Evolutionary conservation across 176 grass and related monocot genomes (phyloP).

Genomic region (Triticum urartu): DNA sequence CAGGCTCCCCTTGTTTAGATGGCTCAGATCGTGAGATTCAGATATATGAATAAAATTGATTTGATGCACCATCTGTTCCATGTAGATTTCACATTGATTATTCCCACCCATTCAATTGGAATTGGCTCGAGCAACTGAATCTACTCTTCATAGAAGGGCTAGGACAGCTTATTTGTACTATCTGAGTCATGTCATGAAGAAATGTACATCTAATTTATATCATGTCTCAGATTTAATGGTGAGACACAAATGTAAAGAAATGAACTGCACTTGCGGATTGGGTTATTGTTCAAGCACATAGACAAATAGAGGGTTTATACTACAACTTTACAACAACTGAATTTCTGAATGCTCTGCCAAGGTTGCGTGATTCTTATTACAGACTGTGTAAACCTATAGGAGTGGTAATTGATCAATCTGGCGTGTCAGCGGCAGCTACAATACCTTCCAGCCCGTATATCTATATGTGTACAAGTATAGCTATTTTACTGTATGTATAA

Average conservation of each 20-base stretch:
- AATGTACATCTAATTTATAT: not conserved
- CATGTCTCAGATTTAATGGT: not conserved
- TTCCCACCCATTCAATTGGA: not conserved
- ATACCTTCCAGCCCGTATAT: not conserved
- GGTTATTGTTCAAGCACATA: not conserved
- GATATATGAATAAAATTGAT: constrained; percentile 41
- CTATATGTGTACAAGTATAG: not conserved
- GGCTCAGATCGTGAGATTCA: constrained; percentile 19
- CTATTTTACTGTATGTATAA: constrained; percentile 33
- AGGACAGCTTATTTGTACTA: not conserved
- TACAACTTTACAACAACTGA: not conserved
- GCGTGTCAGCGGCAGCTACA: not conserved
- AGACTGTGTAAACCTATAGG: not conserved
- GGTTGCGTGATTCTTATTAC: not conserved
- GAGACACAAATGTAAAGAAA: too few relatives aligned
- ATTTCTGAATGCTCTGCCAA: not conserved
- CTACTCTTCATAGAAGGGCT: not conserved
- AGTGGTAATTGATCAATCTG: not conserved
- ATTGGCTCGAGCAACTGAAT: not conserved
- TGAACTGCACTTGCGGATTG: not conserved
- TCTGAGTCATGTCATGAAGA: not conserved
- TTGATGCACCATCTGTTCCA: constrained; percentile 5
- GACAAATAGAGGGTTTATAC: not conserved
- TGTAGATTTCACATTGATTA: not conserved
- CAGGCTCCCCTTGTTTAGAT: constrained; percentile 16